Base-by-base conservation (phyloP, 306 rosid species). In the Castanospermum australe region DNA sequence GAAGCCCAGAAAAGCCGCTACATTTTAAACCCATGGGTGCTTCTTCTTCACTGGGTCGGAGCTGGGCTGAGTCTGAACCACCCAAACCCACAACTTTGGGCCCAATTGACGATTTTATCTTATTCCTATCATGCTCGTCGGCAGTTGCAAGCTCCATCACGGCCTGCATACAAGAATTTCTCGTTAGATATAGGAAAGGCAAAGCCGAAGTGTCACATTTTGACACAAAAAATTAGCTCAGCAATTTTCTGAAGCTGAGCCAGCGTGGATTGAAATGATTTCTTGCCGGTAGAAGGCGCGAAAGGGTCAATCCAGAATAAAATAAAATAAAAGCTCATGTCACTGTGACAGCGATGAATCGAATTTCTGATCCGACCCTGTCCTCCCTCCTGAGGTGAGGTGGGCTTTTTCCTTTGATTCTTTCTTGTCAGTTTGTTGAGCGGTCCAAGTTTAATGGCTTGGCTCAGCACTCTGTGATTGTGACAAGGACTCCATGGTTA, bases 341-440 rank as follows among this genome's bases (percentile, higher is more conserved):
- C 75, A 71, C n/a, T n/a, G 76, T 50, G n/a, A 51, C 48, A 71
- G 48, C 32, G 48, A 17, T 32, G 61, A 71, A 71, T 71, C 76
- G 47, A 51, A 71, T 33, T 33, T 62, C 44, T 33, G 42, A 62
- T 7, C 12, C 52, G 13, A 71, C 17, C 12, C 18, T 42, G 76
- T 42, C 14, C 56, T 24, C 22, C 42, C 21, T 42, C 22, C 56
- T 24, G 38, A 44, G 44, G 17, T 67, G 61, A 67, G 57, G 13
- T 41, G 21, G 67, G 67, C 13, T 60, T 32, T 30, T 32, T 59
- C 4, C 0, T 67, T 69, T 28, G 44, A 32, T 50, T 50, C 63
- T n/a, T 28, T 45, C 39, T 67, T 69, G 15, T 47, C 28, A n/a
- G n/a, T 68, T 32, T 30, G 21, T 15, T 11, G 60, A 69, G 48